Base-by-base conservation (phyloP, 2,329 filamentous ascomycete genomes). In the Beauveria rudraprayagi region DNA sequence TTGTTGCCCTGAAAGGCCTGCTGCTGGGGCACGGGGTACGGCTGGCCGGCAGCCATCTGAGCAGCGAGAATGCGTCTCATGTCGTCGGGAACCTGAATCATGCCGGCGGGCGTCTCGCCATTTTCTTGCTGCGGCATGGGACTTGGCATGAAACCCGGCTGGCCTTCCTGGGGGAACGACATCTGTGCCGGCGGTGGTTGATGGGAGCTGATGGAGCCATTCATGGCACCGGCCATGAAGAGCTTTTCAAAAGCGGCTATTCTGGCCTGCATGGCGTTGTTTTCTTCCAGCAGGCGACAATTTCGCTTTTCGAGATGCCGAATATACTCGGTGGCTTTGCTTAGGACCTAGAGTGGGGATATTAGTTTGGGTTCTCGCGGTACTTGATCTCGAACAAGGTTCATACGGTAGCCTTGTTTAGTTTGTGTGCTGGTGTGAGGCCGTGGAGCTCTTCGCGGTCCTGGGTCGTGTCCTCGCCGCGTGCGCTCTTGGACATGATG, bases 291-390 rank as follows among this genome's bases (percentile, higher is more conserved):
- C 10, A 97, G 78, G 6, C 89, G 85, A 66, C 86, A 89, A 68
- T 96, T 96, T 14, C 92, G 86, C 76, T 95, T 95, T 73, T 97
- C 93, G 1, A 97, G 78, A 74, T 97, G 92, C 43, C 88, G 85
- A 66, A 97, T 97, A 68, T 97, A 97, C 72, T 97, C 93, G 6
- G 93, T 97, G 2, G 93, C 93, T 73, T 97, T 97, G 66, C 91
- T 92, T 48, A 97, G 77, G 56, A 97, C 83, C 82, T 85, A n/a
- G 52, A 30, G 8, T 22, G 17, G 37, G 17, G 48, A 34, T 16
- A 56, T 65, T 47, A 65, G 63, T 16, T 22, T 22, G 17, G 8
- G 34, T 28, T 26, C 17, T 26, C 17, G 22, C 43, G 48, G 11
- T 37, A 26, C 58, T 56, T 24, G 50, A 8, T 44, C 10, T 48